These are phyloP conservation scores for Metschnikowia peoriensis DNA, from an alignment of 805 yeast genomes.

Conservation along the genomic window DNA sequence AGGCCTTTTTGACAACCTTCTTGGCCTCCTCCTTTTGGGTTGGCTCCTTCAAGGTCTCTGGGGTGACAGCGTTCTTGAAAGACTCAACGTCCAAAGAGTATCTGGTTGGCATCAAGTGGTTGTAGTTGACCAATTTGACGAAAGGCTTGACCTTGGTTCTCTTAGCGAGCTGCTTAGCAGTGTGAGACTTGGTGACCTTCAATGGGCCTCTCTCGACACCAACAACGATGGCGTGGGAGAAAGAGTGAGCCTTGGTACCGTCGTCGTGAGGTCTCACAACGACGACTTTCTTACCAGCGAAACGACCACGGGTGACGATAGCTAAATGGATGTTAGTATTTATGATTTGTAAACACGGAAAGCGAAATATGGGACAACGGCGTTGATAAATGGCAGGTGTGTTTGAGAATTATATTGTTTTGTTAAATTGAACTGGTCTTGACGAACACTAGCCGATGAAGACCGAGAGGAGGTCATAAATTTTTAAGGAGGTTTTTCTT, in stretches of 20 bases:
- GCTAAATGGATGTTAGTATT: conserved; percentile 47
- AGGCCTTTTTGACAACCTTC: conserved; percentile 98
- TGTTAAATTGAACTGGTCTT: neutral
- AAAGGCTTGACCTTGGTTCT: conserved; percentile 98
- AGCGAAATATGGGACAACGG: neutral
- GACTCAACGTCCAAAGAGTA: conserved; percentile 96
- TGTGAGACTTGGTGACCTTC: conserved; percentile 92
- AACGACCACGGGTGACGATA: conserved; percentile 99
- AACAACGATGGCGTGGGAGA: conserved; percentile 99
- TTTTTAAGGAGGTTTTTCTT: no score
- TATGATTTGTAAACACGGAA: neutral
- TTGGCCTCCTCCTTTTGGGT: conserved; percentile 98
- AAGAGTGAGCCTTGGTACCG: conserved; percentile 97
- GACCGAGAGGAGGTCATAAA: no score
- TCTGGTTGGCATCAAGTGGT: conserved; percentile 99
- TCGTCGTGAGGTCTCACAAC: conserved; percentile 98
- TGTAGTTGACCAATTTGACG: conserved; percentile 98
- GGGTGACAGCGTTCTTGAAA: conserved; percentile 85
- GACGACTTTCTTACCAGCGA: conserved; percentile 99
- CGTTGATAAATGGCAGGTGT: neutral
- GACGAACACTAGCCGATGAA: no score
- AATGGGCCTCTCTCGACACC: conserved; percentile 99
- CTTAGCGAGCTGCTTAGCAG: conserved; percentile 94
- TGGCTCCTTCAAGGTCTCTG: conserved; percentile 96
- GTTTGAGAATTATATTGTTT: neutral